Base-by-base conservation (phyloP, 345 rosid genomes). In the Eucalyptus erythrocorys region DNA sequence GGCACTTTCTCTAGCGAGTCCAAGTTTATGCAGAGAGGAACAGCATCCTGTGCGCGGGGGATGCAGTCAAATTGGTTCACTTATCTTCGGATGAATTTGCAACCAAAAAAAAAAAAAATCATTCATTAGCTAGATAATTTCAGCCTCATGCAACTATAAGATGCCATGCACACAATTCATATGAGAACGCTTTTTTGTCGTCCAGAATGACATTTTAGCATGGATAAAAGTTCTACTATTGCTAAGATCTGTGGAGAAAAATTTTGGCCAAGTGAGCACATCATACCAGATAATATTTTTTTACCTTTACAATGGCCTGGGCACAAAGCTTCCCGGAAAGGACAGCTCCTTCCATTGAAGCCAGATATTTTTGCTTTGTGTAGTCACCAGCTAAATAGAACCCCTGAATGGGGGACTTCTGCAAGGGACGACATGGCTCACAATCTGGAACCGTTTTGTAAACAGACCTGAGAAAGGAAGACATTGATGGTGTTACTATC, bases 301-400 rank as follows among this genome's bases (percentile, higher is more conserved):
- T 76, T 86, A 96, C 99, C 99, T 98, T 95, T 42, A 94, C 90
- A 88, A 98, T 95, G 85, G 97, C 94, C 91, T 96, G 95, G 32
- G 98, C 96, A 91, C 99, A 96, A 90, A 96, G 89, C 96, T 98
- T 98, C 86, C 99, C 99, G 1, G 98, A 98, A 87, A 98, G 96
- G 86, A 98, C 95, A 22, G 98, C 99, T 10, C 99, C 99, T 92
- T 98, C 99, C 98, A 98, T 98, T 34, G 99, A 98, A 91, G 99
- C 98, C 92, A 98, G 89, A 92, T 98, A 98, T 93, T 98, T 98
- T 88, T 96, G 99, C 91, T 96, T 96, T 61, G 99, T 98, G 93
- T 97, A 97, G 85, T 98, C 99, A 86, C 99, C 99, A 61, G 99
- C 96, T 90, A 95, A 90, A 92, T 98, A 98, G 93, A 96, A 98